Base-by-base conservation (phyloP, 163 green algal species). In the Chloromonas sp. region DNA sequence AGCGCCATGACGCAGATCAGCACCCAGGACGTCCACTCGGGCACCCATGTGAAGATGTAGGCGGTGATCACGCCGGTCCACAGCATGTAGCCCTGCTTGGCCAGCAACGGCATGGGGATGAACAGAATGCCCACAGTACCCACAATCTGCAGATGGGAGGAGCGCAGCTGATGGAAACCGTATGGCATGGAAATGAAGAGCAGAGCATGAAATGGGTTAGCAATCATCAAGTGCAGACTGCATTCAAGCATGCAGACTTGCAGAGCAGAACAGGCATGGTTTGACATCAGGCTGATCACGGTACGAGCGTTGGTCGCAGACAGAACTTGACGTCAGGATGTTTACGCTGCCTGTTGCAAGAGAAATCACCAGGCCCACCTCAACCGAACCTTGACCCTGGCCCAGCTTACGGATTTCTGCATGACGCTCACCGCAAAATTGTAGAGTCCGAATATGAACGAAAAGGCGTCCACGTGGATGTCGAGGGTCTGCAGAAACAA, bases 41-140 rank as follows among this genome's bases (percentile, higher is more conserved):
- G 96, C 2, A 99, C 96, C 85, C 91, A 95, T 1, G 96, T 99
- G 93, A 99, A 99, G 83, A 98, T 93, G 87, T 94, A 99, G 1
- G 97, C 96, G 0, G 95, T 92, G 57, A 97, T 93, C 61, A 98
- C 92, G 81, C 88, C 90, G 0, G 84, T 82, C 81, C 82, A 86
- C 14, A 93, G 84, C 59, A 92, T 87, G 79, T 92, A 92, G 15
- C 84, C 91, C 87, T 99, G 97, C 86, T 98, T 98, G 80, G 98
- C 71, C 1, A 96, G 61, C 59, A 99, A 87, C 0, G 96, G 97
- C 59, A 95, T 92, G 8, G 93, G 95, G 83, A 93, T 89, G 86
- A 98, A 96, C 83, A 99, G 98, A n/a, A 98, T 61, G 0, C 88
- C 92, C 0, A 96, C 70, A 3, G 94, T 92, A 1, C 97, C 97